Conservation (phyloP, 1,139 yeast genomes). For the Wickerhamiella infanticola region DNA sequence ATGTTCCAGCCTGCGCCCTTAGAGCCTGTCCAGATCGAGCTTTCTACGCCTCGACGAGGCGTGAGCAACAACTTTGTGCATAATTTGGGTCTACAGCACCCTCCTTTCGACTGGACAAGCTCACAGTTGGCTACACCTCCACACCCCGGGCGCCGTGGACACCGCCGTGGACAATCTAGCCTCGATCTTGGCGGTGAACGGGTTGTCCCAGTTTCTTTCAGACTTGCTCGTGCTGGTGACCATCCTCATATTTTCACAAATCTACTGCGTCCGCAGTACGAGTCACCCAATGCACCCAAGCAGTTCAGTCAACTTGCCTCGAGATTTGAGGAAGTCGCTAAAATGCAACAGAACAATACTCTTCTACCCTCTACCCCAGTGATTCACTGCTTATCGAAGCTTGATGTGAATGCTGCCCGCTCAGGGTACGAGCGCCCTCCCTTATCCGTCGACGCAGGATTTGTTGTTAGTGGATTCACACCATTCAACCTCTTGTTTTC, state of each 20-base stretch:
- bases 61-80: not conserved
- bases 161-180: conserved; percentile 7
- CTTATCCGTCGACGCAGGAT: conserved; percentile 11
- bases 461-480: conserved; percentile 5
- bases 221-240: conserved; percentile 8
- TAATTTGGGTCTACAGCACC: not conserved
- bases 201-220: conserved; percentile 13
- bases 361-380: conserved; percentile 15
- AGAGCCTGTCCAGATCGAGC: not conserved
- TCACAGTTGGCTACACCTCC: conserved; percentile 10
- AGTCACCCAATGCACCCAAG: conserved; percentile 22
- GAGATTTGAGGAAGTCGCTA: conserved; percentile 20
- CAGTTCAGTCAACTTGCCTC: conserved; percentile 17
- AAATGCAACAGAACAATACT: conserved; percentile 11
- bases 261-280: conserved; percentile 24
- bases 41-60: not conserved
- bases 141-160: conserved; percentile 10
- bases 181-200: conserved; percentile 13
- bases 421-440: not conserved
- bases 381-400: conserved; percentile 22
- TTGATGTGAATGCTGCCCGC: conserved; percentile 13
- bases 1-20: not conserved
- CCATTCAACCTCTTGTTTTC: conserved; percentile 2
- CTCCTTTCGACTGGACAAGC: conserved; percentile 6
- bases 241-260: conserved; percentile 17